A percentile compares a stretch with the other conserved stretches of the same genome.
Evolutionary conservation across 164 flowering plant species (phyloP).

Genomic region (Umbilicus rupestris): DNA sequence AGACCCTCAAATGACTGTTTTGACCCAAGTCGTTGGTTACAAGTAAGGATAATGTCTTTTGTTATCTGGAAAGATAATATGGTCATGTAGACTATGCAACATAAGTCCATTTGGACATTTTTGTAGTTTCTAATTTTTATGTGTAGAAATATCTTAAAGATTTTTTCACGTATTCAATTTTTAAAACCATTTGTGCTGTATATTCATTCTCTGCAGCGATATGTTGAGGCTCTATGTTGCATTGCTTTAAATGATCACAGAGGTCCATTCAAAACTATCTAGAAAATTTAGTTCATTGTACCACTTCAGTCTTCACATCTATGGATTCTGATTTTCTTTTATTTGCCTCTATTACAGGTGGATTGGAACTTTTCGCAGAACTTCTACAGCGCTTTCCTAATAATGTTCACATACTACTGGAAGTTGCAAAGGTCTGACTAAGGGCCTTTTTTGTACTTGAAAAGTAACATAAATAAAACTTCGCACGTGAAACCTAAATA

Average conservation of each 20-base stretch:
- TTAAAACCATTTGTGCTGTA: not conserved
- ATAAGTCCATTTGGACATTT: not conserved
- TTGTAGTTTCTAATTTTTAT: no score
- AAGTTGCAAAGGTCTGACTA: constrained; percentile 75
- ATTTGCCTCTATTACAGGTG: constrained; percentile 46
- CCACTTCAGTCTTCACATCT: not conserved
- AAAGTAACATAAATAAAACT: not conserved
- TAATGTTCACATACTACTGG: constrained; percentile 73
- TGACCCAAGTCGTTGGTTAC: constrained; percentile 82
- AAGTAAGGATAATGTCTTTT: constrained; percentile 31
- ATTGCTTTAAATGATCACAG: constrained; percentile 88
- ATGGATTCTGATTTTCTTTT: constrained; percentile 3
- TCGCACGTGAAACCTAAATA: no score
- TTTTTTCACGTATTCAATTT: not conserved
- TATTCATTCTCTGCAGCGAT: constrained; percentile 57
- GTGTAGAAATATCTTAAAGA: not conserved
- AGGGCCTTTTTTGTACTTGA: not conserved
- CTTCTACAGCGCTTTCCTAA: constrained; percentile 86
- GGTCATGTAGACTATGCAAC: not conserved
- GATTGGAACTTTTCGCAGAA: constrained; percentile 65
- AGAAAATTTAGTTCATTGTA: not conserved
- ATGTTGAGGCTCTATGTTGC: constrained; percentile 93
- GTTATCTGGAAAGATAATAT: not conserved
- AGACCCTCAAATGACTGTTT: constrained; percentile 67
- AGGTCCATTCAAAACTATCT: constrained; percentile 33